Conservation (phyloP, 2,329 filamentous ascomycete genomes). For the Nothophaeocryptopus gaeumannii region DNA sequence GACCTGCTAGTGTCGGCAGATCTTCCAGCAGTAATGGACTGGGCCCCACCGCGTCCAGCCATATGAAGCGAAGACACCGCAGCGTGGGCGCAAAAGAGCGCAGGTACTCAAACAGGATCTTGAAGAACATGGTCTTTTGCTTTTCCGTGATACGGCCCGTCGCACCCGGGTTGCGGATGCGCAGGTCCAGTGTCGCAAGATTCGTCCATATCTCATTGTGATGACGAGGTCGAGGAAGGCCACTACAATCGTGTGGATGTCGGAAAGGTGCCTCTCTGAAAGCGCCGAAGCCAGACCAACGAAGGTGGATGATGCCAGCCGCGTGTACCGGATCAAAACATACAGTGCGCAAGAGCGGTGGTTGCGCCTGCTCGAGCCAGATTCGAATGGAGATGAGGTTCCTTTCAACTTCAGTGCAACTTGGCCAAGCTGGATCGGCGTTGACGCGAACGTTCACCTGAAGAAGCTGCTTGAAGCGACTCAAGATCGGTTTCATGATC, state of each 20-base stretch:
- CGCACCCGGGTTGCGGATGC: slow-evolving; percentile 26
- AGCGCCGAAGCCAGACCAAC: slow-evolving; percentile 31
- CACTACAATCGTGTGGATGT: neutral
- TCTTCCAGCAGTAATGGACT: slow-evolving; percentile 30
- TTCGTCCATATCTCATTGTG: slow-evolving; percentile 25
- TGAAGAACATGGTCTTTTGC: slow-evolving; percentile 30
- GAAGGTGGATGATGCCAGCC: slow-evolving; percentile 34
- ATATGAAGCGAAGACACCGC: slow-evolving; percentile 30
- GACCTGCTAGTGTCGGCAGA: slow-evolving; percentile 16
- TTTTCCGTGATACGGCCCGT: slow-evolving; percentile 15
- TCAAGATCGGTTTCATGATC: slow-evolving; percentile 25
- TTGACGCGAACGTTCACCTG: slow-evolving; percentile 26
- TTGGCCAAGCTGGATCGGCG: slow-evolving; percentile 32
- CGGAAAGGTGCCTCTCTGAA: slow-evolving; percentile 19
- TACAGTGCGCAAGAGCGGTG: slow-evolving; percentile 23
- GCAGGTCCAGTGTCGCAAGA: slow-evolving; percentile 29
- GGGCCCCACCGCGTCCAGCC: slow-evolving; percentile 31
- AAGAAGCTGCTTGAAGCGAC: neutral
- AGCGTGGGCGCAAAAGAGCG: slow-evolving; percentile 30
- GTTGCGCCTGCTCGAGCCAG: slow-evolving; percentile 25
- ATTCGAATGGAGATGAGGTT: slow-evolving; percentile 28
- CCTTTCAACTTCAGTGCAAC: slow-evolving; percentile 27
- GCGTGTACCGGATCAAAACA: slow-evolving; percentile 29
- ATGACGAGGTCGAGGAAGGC: neutral
- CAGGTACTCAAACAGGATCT: slow-evolving; percentile 33